phyloP scores from a whole-genome alignment of 306 rosid genomes.

The Parietaria judaica region DNA sequence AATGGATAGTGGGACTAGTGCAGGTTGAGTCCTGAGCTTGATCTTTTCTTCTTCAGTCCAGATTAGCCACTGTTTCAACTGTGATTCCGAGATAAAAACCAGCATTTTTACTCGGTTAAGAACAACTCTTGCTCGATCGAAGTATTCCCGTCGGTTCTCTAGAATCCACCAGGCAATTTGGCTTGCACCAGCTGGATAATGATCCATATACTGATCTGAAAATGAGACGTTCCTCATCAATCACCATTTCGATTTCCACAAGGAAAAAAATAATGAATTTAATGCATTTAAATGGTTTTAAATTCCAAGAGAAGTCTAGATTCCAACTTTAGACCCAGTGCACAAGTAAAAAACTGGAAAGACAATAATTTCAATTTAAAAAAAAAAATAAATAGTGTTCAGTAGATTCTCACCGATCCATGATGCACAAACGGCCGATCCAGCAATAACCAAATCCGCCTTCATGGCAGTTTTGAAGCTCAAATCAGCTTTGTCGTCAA shows the following conservation, averaged over 20 bases:
- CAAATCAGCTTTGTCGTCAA: constrained; percentile 60
- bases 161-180: constrained; percentile 95
- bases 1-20: constrained; percentile 65
- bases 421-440: constrained; percentile 87
- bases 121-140: constrained; percentile 61
- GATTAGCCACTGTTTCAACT: constrained; percentile 66
- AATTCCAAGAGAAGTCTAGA: neutral
- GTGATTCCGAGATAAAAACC: constrained; percentile 64
- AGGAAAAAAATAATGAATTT: neutral
- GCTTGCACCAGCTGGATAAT: constrained; percentile 73
- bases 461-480: constrained; percentile 71
- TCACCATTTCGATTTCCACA: neutral
- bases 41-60: constrained; percentile 79
- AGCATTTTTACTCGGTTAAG: constrained; percentile 61
- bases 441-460: constrained; percentile 78
- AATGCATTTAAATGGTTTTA: neutral
- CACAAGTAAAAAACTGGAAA: neutral
- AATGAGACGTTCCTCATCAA: neutral
- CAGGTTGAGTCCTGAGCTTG: constrained; percentile 53
- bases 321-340: neutral
- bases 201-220: constrained; percentile 69
- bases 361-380: neutral
- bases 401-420: constrained; percentile 73
- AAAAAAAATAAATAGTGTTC: neutral
- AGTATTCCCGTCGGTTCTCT: constrained; percentile 88